A percentile compares a stretch with the other conserved stretches of the same genome.
These are phyloP conservation scores for Oemleria cerasiformis DNA, from an alignment of 306 rosid species.

Conservation along the genomic window DNA sequence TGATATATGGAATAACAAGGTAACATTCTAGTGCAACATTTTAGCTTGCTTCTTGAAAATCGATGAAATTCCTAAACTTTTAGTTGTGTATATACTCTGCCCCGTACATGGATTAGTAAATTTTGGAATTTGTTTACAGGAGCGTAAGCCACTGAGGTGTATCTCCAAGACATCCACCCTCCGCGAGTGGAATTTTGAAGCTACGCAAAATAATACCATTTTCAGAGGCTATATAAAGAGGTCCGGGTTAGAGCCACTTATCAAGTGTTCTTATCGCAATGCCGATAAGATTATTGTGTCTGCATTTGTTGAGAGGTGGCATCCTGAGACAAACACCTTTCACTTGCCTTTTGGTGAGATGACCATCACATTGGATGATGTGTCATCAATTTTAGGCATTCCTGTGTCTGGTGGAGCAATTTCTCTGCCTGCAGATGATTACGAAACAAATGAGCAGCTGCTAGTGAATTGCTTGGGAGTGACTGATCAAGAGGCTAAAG, in stretches of 20 bases:
- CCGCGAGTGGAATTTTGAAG: background rate
- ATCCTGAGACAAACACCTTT: background rate
- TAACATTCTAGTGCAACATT: background rate
- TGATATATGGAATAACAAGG: background rate
- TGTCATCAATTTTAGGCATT: background rate
- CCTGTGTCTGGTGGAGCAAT: background rate
- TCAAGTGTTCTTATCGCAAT: background rate
- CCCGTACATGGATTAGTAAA: too few species aligned
- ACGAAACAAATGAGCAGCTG: too few species aligned
- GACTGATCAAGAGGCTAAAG: background rate
- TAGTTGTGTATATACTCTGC: too few species aligned
- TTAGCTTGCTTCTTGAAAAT: background rate
- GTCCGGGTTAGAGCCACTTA: background rate
- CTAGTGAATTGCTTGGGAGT: background rate
- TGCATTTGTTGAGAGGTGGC: constrained; percentile 10
- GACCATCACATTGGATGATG: background rate
- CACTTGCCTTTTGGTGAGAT: background rate
- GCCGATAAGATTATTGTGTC: background rate
- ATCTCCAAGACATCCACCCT: background rate
- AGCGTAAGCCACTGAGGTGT: background rate
- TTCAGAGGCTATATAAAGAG: background rate
- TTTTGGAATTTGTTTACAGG: background rate
- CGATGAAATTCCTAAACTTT: background rate
- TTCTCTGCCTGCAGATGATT: too few species aligned
- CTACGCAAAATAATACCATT: background rate